phyloP scores from a whole-genome alignment of 768 basidiomycete genomes.

The Mycena chlorophos region DNA sequence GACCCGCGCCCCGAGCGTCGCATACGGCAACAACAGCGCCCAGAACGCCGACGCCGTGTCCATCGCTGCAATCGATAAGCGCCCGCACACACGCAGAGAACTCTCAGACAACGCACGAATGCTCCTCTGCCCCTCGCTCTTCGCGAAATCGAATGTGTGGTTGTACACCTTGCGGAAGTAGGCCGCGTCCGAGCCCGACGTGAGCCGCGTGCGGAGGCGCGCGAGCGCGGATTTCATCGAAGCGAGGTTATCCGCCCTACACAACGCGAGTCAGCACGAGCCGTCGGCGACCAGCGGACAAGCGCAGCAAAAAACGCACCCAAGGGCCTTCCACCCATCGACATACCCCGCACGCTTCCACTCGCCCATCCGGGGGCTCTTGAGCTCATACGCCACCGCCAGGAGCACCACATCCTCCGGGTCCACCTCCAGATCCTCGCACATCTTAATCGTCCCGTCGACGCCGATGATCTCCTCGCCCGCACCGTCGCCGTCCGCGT shows the following conservation, averaged over 20 bases:
- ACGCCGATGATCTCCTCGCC: slow-evolving; percentile 67
- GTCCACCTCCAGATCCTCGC: slow-evolving; percentile 66
- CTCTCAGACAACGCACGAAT: slow-evolving; percentile 51
- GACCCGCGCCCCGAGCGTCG: not conserved
- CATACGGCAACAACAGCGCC: not conserved
- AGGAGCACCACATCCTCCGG: slow-evolving; percentile 84
- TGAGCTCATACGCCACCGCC: slow-evolving; percentile 78
- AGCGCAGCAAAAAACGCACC: slow-evolving; percentile 44
- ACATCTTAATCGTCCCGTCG: slow-evolving; percentile 79
- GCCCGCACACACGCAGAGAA: not conserved
- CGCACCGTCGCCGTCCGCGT: slow-evolving; percentile 50
- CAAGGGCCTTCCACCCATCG: slow-evolving; percentile 75
- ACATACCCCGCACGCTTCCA: slow-evolving; percentile 75
- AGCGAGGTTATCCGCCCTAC: slow-evolving; percentile 65
- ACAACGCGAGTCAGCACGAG: not conserved
- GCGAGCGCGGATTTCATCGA: slow-evolving; percentile 59
- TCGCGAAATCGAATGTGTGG: slow-evolving; percentile 80
- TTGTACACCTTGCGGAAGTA: slow-evolving; percentile 82
- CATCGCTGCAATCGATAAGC: not conserved
- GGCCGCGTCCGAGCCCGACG: slow-evolving; percentile 48
- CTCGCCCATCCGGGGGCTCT: slow-evolving; percentile 69
- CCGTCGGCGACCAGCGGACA: slow-evolving; percentile 3
- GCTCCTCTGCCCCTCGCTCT: slow-evolving; percentile 74
- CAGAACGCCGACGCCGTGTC: not conserved
- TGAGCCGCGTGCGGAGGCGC: slow-evolving; percentile 56